Evolutionary conservation across 192 early-diverging fungal species (phyloP).

Genomic region (Coemansia sp.): DNA sequence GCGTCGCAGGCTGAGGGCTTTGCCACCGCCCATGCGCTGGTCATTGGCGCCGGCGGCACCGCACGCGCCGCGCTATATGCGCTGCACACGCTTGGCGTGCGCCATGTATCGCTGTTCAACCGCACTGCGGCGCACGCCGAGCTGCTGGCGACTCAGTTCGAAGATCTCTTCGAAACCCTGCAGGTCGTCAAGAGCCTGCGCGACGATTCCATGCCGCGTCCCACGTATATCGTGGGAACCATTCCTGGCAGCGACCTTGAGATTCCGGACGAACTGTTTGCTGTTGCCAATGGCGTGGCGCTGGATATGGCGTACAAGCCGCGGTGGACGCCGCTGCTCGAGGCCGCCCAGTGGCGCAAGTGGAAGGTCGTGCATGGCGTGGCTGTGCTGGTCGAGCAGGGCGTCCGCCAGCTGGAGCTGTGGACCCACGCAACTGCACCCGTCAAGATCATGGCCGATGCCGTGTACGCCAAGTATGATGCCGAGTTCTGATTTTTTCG

Average conservation of each 20-base stretch:
- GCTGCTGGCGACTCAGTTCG: constrained; percentile 65
- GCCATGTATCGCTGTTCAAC: constrained; percentile 83
- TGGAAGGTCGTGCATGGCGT: constrained; percentile 82
- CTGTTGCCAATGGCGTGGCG: constrained; percentile 66
- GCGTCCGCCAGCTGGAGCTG: constrained; percentile 83
- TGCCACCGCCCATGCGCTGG: constrained; percentile 61
- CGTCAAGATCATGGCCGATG: constrained; percentile 33
- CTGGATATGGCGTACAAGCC: constrained; percentile 97
- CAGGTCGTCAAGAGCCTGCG: constrained; percentile 55
- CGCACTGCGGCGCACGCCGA: constrained; percentile 78
- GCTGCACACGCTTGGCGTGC: constrained; percentile 68
- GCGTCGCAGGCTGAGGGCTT: constrained; percentile 10
- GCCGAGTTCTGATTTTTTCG: constrained; percentile 21
- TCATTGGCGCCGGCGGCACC: constrained; percentile 95
- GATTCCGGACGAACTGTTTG: constrained; percentile 59
- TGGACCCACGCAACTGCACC: constrained; percentile 68
- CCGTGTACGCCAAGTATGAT: constrained; percentile 46
- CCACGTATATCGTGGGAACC: constrained; percentile 76
- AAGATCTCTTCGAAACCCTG: constrained; percentile 55
- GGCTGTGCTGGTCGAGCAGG: constrained; percentile 90
- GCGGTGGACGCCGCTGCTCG: constrained; percentile 77
- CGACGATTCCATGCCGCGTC: constrained; percentile 21
- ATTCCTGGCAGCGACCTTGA: constrained; percentile 79
- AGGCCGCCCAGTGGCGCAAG: constrained; percentile 58
- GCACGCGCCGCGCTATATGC: constrained; percentile 89